These are phyloP conservation scores for Saccharomycopsis capsularis DNA, from an alignment of 805 yeast genomes.

Conservation along the genomic window DNA sequence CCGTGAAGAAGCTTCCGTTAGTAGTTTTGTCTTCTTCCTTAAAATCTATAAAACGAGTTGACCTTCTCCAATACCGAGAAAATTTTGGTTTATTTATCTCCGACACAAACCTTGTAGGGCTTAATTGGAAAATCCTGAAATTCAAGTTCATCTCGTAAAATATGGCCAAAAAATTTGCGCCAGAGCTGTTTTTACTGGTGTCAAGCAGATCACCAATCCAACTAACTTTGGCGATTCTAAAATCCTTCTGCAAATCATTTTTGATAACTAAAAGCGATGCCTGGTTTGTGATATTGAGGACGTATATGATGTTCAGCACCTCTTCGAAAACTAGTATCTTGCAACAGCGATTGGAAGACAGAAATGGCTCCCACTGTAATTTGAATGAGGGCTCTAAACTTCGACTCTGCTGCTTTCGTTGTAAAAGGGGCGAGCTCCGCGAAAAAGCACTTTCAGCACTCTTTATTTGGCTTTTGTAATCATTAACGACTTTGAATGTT, in stretches of 20 bases:
- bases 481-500: constrained; percentile 6
- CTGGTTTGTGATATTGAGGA: not conserved
- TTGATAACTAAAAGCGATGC: not conserved
- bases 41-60: too few relatives aligned
- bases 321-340: not conserved
- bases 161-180: not conserved
- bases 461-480: not conserved
- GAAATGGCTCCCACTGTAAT: not conserved
- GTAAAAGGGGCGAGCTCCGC: too few relatives aligned
- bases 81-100: constrained; percentile 9
- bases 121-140: not conserved
- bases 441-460: not conserved
- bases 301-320: not conserved
- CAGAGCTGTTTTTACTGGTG: not conserved
- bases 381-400: not conserved
- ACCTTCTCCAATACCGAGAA: too few relatives aligned
- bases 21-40: too few relatives aligned
- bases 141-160: constrained; percentile 7
- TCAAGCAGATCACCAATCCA: constrained; percentile 6
- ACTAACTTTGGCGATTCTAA: not conserved
- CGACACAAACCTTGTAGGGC: not conserved
- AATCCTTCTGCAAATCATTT: not conserved
- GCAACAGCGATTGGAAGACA: not conserved
- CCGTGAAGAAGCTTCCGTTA: not conserved
- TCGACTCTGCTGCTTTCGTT: too few relatives aligned